Evolutionary conservation across 2,329 filamentous ascomycete species (phyloP).

Genomic region (Botrytis squamosa): DNA sequence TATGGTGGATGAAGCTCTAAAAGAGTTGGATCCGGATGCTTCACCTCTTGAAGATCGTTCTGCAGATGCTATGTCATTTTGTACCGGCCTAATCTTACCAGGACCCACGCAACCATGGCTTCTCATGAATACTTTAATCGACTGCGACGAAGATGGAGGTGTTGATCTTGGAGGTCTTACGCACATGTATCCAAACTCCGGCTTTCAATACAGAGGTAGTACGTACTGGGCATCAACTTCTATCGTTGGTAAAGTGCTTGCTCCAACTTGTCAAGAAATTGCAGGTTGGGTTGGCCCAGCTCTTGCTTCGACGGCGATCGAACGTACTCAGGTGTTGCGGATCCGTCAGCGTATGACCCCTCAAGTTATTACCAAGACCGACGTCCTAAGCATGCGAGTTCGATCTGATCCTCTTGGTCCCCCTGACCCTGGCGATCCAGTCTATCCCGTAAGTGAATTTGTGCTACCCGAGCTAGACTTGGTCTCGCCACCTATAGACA

Average conservation of each 20-base stretch:
- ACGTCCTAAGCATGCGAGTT: conserved; percentile 64
- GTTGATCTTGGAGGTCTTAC: conserved; percentile 65
- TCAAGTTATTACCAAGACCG: conserved; percentile 55
- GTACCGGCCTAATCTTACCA: conserved; percentile 70
- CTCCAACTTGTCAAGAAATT: conserved; percentile 67
- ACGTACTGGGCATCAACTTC: conserved; percentile 74
- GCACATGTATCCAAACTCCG: conserved; percentile 65
- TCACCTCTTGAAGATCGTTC: conserved; percentile 58
- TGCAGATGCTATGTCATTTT: conserved; percentile 75
- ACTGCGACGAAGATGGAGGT: conserved; percentile 68
- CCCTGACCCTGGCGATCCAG: conserved; percentile 45
- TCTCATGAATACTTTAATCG: conserved; percentile 75
- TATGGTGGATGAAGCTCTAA: conserved; percentile 61
- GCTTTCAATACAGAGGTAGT: conserved; percentile 74
- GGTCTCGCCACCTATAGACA: conserved; percentile 55
- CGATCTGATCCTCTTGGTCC: conserved; percentile 70
- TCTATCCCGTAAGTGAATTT: conserved; percentile 68
- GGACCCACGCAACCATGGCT: conserved; percentile 70
- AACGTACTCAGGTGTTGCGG: conserved; percentile 66
- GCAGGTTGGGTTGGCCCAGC: conserved; percentile 75
- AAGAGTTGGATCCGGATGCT: conserved; percentile 52
- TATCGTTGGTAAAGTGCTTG: conserved; percentile 74
- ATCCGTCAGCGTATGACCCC: conserved; percentile 60
- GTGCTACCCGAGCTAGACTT: conserved; percentile 52
- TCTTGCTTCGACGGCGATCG: conserved; percentile 64